Evolutionary conservation across 306 rosid species (phyloP).

Genomic region (Adenanthera pavonina): DNA sequence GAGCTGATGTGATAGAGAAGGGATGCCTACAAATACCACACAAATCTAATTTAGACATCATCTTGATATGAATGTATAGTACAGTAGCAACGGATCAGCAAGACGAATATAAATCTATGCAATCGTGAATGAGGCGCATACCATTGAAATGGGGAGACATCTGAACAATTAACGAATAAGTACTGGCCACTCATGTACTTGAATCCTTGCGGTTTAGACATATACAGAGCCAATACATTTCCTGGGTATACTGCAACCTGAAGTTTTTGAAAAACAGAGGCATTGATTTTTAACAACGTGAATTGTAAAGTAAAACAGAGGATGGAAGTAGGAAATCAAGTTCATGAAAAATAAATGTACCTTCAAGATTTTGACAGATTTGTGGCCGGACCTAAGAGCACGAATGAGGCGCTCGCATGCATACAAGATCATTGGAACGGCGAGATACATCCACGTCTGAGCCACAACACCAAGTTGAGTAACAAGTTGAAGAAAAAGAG

Average conservation of each 20-base stretch:
- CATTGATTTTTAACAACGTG: not conserved
- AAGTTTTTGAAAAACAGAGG: not conserved
- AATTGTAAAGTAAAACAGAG: not conserved
- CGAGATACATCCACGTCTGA: constrained; percentile 92
- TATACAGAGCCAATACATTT: constrained; percentile 77
- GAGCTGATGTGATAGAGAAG: constrained; percentile 86
- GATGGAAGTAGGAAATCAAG: not conserved
- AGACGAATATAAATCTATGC: not conserved
- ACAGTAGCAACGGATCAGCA: not conserved
- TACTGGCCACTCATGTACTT: constrained; percentile 88
- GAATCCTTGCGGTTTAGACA: constrained; percentile 85
- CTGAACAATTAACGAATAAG: constrained; percentile 73
- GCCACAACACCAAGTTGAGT: constrained; percentile 8
- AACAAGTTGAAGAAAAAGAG: not conserved
- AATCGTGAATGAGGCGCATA: constrained; percentile 33
- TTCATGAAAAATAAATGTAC: constrained; percentile 34
- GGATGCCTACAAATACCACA: constrained; percentile 65
- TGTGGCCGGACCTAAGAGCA: constrained; percentile 67
- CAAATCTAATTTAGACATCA: not conserved
- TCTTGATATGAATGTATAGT: not conserved
- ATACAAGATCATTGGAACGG: constrained; percentile 71
- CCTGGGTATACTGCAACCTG: constrained; percentile 95
- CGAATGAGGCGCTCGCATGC: constrained; percentile 79
- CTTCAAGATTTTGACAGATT: constrained; percentile 68
- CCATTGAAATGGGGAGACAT: constrained; percentile 86